Conservation (phyloP, 148 eudicot genomes). For the Spergularia bocconei region DNA sequence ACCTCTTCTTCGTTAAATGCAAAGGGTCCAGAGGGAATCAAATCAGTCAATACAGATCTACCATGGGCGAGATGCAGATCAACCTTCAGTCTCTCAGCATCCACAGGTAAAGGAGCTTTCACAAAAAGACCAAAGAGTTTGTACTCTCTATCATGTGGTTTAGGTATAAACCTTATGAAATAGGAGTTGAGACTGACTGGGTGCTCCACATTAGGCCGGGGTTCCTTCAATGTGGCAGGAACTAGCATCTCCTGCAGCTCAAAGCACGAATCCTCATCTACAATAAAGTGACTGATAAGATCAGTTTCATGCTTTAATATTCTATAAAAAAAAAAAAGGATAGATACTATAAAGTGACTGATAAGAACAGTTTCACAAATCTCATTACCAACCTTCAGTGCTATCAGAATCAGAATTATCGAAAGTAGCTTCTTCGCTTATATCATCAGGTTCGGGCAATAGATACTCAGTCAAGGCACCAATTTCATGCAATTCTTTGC, state of each 20-base stretch:
- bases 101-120: conserved; percentile 62
- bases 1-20: conserved; percentile 69
- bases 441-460: conserved; percentile 71
- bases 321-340: background rate
- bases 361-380: conserved; percentile 10
- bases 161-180: conserved; percentile 61
- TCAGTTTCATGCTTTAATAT: background rate
- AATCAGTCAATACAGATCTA: conserved; percentile 62
- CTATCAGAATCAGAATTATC: conserved; percentile 61
- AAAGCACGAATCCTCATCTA: conserved; percentile 61
- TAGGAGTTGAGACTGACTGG: conserved; percentile 55
- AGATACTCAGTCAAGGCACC: conserved; percentile 86
- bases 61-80: conserved; percentile 76
- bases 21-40: conserved; percentile 55
- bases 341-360: conserved; percentile 31
- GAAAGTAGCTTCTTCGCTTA: conserved; percentile 32
- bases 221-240: conserved; percentile 63
- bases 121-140: conserved; percentile 72
- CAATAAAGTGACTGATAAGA: conserved; percentile 26
- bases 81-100: conserved; percentile 68
- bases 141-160: conserved; percentile 72
- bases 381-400: conserved; percentile 49
- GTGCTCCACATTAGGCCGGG: conserved; percentile 45
- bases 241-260: conserved; percentile 89
- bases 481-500: conserved; percentile 74